These are phyloP conservation scores for Pseudocercospora fuligena DNA, from an alignment of 2,329 filamentous ascomycete species.

Conservation along the genomic window DNA sequence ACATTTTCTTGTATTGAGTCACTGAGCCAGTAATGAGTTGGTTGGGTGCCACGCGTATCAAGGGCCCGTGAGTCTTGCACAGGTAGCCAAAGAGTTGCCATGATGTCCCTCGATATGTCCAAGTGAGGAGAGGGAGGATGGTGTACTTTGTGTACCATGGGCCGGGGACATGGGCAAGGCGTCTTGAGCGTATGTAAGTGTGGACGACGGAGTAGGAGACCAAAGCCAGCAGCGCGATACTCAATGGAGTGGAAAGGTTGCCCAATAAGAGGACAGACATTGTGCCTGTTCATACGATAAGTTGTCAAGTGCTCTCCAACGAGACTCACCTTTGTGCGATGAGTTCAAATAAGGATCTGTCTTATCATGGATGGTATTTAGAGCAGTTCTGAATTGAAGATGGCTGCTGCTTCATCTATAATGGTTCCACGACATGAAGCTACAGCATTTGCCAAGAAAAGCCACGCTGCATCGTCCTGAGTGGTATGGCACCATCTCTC, in stretches of 20 bases:
- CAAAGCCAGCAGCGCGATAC: no score
- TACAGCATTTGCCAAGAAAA: neutral
- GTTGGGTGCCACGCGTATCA: constrained; percentile 16
- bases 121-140: constrained; percentile 14
- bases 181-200: neutral
- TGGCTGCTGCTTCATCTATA: neutral
- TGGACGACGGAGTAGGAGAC: neutral
- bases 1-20: constrained; percentile 20
- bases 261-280: no score
- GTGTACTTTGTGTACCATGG: constrained; percentile 14
- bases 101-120: constrained; percentile 11
- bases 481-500: neutral
- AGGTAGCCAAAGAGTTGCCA: constrained; percentile 14
- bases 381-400: neutral
- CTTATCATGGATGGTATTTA: neutral
- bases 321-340: neutral
- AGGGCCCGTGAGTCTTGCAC: constrained; percentile 5
- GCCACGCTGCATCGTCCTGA: neutral
- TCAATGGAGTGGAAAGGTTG: no score
- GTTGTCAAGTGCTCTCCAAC: neutral
- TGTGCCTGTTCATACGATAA: neutral
- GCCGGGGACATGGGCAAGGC: constrained; percentile 16
- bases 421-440: neutral
- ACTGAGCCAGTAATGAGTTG: constrained; percentile 18
- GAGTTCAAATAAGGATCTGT: neutral